Percentiles rank a stretch among this genome's conserved stretches.
phyloP scores from a whole-genome alignment of 495 filamentous ascomycete genomes.

The Bacidia rubella region DNA sequence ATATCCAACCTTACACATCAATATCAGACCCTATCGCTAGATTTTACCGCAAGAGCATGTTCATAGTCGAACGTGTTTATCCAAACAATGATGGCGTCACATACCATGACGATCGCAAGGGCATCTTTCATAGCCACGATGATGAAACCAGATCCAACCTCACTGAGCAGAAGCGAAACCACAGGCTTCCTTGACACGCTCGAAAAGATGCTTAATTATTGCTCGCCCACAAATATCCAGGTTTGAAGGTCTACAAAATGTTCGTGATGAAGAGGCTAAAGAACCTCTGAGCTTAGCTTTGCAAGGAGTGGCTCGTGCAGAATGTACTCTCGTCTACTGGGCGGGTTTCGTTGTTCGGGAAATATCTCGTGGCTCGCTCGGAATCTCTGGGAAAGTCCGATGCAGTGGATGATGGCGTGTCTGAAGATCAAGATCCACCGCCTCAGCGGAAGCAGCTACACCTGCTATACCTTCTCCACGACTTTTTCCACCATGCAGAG shows the following conservation, averaged over 20 bases:
- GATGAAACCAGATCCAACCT: slow-evolving; percentile 59
- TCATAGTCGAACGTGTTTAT: not conserved
- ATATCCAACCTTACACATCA: no score
- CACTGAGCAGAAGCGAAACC: slow-evolving; percentile 60
- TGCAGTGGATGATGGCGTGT: slow-evolving; percentile 5
- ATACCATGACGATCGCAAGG: slow-evolving; percentile 69
- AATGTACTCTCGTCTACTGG: slow-evolving; percentile 55
- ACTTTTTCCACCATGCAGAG: slow-evolving; percentile 68
- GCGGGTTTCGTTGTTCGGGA: slow-evolving; percentile 53
- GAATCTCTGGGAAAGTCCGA: slow-evolving; percentile 34
- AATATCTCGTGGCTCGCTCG: slow-evolving; percentile 60
- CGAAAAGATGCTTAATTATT: slow-evolving; percentile 53
- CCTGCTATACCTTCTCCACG: slow-evolving; percentile 71
- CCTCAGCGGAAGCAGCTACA: slow-evolving; percentile 62
- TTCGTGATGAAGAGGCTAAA: slow-evolving; percentile 45
- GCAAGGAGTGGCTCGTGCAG: slow-evolving; percentile 71
- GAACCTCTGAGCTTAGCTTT: slow-evolving; percentile 44
- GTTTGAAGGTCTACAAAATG: slow-evolving; percentile 60
- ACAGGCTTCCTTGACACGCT: slow-evolving; percentile 54
- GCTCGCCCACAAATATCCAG: slow-evolving; percentile 81
- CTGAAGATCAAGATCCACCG: slow-evolving; percentile 13
- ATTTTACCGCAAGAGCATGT: no score
- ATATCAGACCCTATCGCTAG: no score
- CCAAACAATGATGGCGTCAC: slow-evolving; percentile 30
- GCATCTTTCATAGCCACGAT: slow-evolving; percentile 64